Evolutionary conservation across 371 early-diverging fungal species (phyloP).

Genomic region (Zychaea mexicana): DNA sequence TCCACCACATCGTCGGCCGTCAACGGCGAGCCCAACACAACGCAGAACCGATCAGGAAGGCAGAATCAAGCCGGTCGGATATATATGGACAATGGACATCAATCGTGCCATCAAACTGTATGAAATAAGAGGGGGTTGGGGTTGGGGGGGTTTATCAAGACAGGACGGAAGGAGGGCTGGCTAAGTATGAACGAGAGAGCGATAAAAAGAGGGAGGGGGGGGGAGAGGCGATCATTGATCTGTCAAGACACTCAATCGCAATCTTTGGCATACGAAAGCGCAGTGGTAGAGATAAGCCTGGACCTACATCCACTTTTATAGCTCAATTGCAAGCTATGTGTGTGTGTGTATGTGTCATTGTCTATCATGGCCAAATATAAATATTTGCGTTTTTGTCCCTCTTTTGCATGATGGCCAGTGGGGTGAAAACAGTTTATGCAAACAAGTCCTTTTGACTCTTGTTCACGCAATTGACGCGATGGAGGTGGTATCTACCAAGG

Average conservation of each 20-base stretch:
- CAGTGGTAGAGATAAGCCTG: not conserved
- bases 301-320: not conserved
- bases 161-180: too few species aligned
- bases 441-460: not conserved
- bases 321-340: not conserved
- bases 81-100: slow-evolving; percentile 4
- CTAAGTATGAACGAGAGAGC: not conserved
- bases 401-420: too few species aligned
- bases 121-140: not conserved
- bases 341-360: too few species aligned
- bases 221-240: slow-evolving; percentile 3
- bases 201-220: not conserved
- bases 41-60: not conserved
- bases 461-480: too few species aligned
- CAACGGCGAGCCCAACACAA: not conserved
- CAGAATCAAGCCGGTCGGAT: not conserved
- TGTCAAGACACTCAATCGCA: not conserved
- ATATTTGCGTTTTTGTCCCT: not conserved
- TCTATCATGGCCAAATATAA: too few species aligned
- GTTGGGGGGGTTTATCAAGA: not conserved
- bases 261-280: not conserved
- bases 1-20: not conserved
- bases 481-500: too few species aligned
- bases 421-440: not conserved
- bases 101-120: not conserved